Evolutionary conservation across 1,284 basidiomycete genomes (phyloP).

Genomic region (Flammula alnicola): DNA sequence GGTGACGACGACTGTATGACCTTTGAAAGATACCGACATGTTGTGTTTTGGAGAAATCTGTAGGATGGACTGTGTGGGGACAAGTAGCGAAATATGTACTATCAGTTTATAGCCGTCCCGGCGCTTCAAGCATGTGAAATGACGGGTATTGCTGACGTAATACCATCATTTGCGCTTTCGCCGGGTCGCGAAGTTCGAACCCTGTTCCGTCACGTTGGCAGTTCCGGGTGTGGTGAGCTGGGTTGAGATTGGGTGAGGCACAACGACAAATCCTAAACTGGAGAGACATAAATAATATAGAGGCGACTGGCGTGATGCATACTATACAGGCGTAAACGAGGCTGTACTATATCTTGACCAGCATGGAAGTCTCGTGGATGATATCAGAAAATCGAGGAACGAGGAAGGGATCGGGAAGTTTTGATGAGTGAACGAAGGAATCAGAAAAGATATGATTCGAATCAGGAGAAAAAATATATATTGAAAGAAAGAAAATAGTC

Average conservation of each 20-base stretch:
- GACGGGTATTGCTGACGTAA: constrained; percentile 12
- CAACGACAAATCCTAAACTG: not conserved
- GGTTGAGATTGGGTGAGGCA: not conserved
- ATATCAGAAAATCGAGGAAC: constrained; percentile 24
- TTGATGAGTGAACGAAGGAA: constrained; percentile 16
- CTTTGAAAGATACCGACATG: constrained; percentile 83
- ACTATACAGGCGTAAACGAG: constrained; percentile 33
- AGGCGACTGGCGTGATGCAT: constrained; percentile 37
- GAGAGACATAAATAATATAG: constrained; percentile 30
- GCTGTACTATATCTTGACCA: constrained; percentile 33
- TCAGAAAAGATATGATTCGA: constrained; percentile 12
- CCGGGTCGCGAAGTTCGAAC: not conserved
- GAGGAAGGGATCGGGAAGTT: constrained; percentile 17
- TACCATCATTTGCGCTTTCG: not conserved
- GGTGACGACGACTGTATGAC: constrained; percentile 92
- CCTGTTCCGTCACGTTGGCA: too few relatives aligned
- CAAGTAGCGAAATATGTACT: constrained; percentile 2
- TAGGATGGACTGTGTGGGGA: constrained; percentile 14
- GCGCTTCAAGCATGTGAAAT: constrained; percentile 14
- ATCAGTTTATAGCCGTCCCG: constrained; percentile 25
- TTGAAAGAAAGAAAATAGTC: constrained; percentile 23
- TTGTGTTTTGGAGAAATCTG: constrained; percentile 2
- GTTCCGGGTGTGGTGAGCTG: too few relatives aligned
- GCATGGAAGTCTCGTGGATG: constrained; percentile 23
- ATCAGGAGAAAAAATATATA: constrained; percentile 15